Base-by-base conservation (phyloP, 106 monocot species). In the Platanthera guangdongensis region DNA sequence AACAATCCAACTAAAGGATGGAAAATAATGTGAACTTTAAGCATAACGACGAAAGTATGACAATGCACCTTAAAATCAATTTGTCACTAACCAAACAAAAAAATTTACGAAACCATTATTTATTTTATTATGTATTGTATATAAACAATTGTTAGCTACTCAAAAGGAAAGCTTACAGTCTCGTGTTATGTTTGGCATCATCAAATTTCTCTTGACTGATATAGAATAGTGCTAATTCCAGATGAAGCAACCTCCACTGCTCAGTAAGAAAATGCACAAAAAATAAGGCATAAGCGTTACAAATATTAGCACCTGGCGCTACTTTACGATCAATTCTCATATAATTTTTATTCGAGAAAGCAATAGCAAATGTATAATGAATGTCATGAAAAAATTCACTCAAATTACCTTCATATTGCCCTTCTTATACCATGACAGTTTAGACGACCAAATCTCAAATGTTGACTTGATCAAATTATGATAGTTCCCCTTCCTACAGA, bases 161-260 rank as follows among this genome's bases (percentile, higher is more conserved):
- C 4, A 19, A 6, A 48, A 53, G 3, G 32, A 50, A 79, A 19
- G 7, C 65, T 45, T 78, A 87, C 87, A 64, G 57, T 81, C 69
- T 81, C 22, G 79, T 89, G 30, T 45, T 47, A 55, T 54, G 57
- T 50, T 71, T 16, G n/a, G 86, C 86, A 21, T 76, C 79, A 8
- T 73, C 49, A 15, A 86, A 15, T 15, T 79, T 74, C 53, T 85
- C 81, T 79, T 83, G 81, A 10, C 53, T 52, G 57, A 86, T 57
- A 74, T 89, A 82, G 64, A 86, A 89, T 21, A 89, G 76, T 77
- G 89, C 81, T 53, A 83, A 60, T 14, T 86, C 89, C 62, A 86
- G 74, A 18, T 74, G 81, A 74, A 89, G 60, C 12, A 16, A 19
- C 30, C 74, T 12, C 50, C 73, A 81, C 89, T 89, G 86, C 76